Base-by-base conservation (phyloP, 2,329 filamentous ascomycete species). In the Neospermospora avenae region DNA sequence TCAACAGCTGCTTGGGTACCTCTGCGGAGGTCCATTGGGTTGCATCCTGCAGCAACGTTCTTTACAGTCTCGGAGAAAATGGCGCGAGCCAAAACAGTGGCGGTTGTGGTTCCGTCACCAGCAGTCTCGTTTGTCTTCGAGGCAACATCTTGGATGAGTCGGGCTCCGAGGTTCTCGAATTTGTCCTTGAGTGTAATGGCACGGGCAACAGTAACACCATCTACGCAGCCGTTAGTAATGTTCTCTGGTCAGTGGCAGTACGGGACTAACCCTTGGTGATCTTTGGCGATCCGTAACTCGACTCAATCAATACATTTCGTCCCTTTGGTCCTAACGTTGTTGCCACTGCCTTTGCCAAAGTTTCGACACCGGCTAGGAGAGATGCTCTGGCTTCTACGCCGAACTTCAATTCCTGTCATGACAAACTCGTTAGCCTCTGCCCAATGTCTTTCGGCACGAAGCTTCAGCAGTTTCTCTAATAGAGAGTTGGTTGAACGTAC, bases 11-110 rank as follows among this genome's bases (percentile, higher is more conserved):
- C 90, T 83, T 99, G 95, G 73, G 95, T 98, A 78, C 95, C 95
- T 72, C 95, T 89, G 77, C 95, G 89, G 73, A 99, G 85, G 75
- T 99, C 95, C 95, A 99, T 98, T 69, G 95, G 95, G 83, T 99
- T 99, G 89, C 95, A 99, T 74, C 95, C 95, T 66, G 95, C 95
- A 68, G 95, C 95, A 67, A 99, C 95, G 77, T 99, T 99, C 89
- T 99, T 99, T 76, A 98, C 95, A 58, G 93, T 98, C 85, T 99
- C 95, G 78, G 95, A 96, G 86, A 99, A 99, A 80, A 99, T 99
- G 76, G 93, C 90, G 71, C 92, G 91, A 71, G 92, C 95, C 69
- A 99, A 91, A 69, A 98, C 95, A 66, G 95, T 99, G 67, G 95
- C 95, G 68, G 93, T 96, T 68, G 95, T 99, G 72, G 95, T 99